Evolutionary conservation across 2,329 filamentous ascomycete species (phyloP).

Genomic region (Hymenoscyphus albidus): DNA sequence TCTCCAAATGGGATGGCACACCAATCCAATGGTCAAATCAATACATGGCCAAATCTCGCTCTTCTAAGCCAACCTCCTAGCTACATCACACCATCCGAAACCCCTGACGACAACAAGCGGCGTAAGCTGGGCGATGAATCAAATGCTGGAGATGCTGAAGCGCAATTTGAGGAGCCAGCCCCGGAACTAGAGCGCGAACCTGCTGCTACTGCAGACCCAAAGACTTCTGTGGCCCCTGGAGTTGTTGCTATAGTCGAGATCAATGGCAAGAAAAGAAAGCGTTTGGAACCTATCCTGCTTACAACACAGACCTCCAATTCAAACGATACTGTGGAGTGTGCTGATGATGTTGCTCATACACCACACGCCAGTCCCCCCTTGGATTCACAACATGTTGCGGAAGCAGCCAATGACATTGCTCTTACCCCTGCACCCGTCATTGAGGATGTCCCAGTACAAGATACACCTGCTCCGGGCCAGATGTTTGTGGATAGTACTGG

Average conservation of each 20-base stretch:
- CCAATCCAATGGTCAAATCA: neutral
- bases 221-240: neutral
- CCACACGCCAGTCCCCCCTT: neutral
- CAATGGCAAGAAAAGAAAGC: constrained; percentile 33
- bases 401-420: constrained; percentile 25
- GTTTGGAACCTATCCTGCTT: constrained; percentile 33
- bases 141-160: neutral
- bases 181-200: neutral
- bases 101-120: constrained; percentile 3
- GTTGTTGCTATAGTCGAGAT: constrained; percentile 4
- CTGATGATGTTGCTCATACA: constrained; percentile 21
- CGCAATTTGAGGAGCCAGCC: neutral
- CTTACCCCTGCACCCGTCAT: neutral
- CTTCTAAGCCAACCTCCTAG: neutral
- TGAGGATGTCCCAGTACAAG: neutral
- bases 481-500: constrained; percentile 23
- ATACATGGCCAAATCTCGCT: neutral
- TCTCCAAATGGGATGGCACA: neutral
- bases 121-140: neutral
- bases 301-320: constrained; percentile 13
- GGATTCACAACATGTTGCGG: constrained; percentile 15
- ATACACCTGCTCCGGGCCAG: constrained; percentile 17
- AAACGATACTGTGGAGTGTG: constrained; percentile 20
- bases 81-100: neutral
- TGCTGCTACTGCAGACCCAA: neutral